These are phyloP conservation scores for Emericellopsis cladophorae DNA, from an alignment of 2,329 filamentous ascomycete species.

Conservation along the genomic window DNA sequence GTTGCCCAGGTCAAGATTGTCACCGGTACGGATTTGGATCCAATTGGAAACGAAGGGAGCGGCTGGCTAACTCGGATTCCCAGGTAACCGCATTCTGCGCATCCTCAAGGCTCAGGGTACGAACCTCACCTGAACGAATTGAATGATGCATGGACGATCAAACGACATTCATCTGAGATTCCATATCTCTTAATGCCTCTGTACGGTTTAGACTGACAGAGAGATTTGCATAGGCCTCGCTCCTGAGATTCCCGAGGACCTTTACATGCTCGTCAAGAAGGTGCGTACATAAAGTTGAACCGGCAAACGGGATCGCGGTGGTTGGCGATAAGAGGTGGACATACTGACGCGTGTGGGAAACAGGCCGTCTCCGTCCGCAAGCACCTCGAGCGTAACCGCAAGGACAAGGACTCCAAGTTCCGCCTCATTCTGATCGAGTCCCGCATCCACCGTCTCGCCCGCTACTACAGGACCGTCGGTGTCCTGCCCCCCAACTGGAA, in stretches of 20 bases:
- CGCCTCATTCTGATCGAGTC: slow-evolving; percentile 99
- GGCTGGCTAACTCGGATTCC: not conserved
- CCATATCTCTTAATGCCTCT: slow-evolving; percentile 50
- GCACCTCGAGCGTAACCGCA: slow-evolving; percentile 99
- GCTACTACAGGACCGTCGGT: slow-evolving; percentile 97
- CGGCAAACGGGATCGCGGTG: not conserved
- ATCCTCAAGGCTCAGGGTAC: slow-evolving; percentile 97
- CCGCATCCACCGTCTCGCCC: slow-evolving; percentile 97
- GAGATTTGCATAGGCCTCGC: slow-evolving; percentile 87
- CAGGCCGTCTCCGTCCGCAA: slow-evolving; percentile 97
- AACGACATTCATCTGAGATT: slow-evolving; percentile 11
- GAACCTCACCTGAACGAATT: slow-evolving; percentile 28
- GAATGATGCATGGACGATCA: slow-evolving; percentile 9
- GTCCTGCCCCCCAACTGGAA: slow-evolving; percentile 87
- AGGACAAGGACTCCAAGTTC: slow-evolving; percentile 99
- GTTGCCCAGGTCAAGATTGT: slow-evolving; percentile 96
- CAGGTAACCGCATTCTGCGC: slow-evolving; percentile 99
- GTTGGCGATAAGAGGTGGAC: not conserved
- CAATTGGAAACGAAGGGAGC: not conserved
- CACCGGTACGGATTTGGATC: slow-evolving; percentile 57
- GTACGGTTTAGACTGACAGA: slow-evolving; percentile 88
- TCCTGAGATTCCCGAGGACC: slow-evolving; percentile 96
- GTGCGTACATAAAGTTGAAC: slow-evolving; percentile 29
- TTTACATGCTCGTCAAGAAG: slow-evolving; percentile 99
- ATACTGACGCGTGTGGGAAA: slow-evolving; percentile 2